Evolutionary conservation across 306 rosid species (phyloP).

Genomic region (Sicyos baderoa): DNA sequence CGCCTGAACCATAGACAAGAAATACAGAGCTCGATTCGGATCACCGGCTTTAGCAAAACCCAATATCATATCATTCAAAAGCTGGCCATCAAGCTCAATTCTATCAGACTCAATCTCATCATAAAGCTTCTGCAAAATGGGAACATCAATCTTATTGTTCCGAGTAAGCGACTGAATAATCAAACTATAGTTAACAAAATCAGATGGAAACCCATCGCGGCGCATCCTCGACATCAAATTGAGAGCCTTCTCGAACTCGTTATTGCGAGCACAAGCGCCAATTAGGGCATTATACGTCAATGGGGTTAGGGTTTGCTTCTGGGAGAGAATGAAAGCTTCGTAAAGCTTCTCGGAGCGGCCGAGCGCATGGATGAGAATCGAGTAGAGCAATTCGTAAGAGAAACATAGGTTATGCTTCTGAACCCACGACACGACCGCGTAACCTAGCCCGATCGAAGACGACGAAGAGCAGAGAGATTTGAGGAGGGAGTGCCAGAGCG

Average conservation of each 20-base stretch:
- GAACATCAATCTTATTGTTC: constrained; percentile 53
- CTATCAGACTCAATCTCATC: constrained; percentile 60
- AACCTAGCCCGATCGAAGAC: constrained; percentile 50
- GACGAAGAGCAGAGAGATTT: constrained; percentile 68
- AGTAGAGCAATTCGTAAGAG: constrained; percentile 81
- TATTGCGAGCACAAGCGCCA: constrained; percentile 82
- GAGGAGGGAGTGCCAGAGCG: constrained; percentile 85
- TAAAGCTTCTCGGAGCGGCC: constrained; percentile 81
- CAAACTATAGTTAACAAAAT: constrained; percentile 68
- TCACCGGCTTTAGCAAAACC: constrained; percentile 84
- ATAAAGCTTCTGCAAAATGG: constrained; percentile 65
- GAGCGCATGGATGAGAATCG: constrained; percentile 88
- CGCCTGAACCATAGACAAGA: constrained; percentile 70
- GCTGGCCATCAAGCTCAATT: constrained; percentile 66
- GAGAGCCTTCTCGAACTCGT: constrained; percentile 73
- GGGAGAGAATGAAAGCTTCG: constrained; percentile 82
- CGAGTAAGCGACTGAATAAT: constrained; percentile 77
- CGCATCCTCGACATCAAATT: constrained; percentile 77
- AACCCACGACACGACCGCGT: constrained; percentile 79
- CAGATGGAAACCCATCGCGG: constrained; percentile 68
- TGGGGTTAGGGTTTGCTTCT: constrained; percentile 57
- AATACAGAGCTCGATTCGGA: constrained; percentile 49
- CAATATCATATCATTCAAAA: constrained; percentile 59
- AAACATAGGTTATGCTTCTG: constrained; percentile 81
- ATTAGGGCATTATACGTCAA: constrained; percentile 79